phyloP scores from a whole-genome alignment of 768 basidiomycete species.

The Tricholoma sp. region DNA sequence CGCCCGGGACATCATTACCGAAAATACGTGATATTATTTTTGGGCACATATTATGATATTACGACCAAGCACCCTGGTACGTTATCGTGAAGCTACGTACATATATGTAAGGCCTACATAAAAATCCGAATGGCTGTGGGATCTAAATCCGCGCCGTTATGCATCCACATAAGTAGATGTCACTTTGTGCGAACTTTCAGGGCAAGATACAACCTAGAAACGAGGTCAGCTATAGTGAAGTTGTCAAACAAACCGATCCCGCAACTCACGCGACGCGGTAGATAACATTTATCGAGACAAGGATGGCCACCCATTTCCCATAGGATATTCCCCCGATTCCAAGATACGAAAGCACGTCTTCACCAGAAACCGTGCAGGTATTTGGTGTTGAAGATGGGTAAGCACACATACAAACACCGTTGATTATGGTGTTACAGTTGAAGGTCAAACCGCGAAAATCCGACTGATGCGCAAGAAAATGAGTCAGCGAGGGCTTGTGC shows the following conservation, averaged over 20 bases:
- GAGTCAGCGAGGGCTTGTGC: constrained; percentile 17
- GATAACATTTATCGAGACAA: constrained; percentile 40
- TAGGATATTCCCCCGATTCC: constrained; percentile 39
- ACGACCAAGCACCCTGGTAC: too few relatives aligned
- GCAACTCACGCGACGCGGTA: constrained; percentile 36
- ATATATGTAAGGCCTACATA: too few relatives aligned
- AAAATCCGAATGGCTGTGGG: too few relatives aligned
- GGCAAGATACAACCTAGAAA: not conserved
- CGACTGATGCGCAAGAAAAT: constrained; percentile 27
- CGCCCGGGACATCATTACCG: too few relatives aligned
- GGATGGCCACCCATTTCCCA: constrained; percentile 38
- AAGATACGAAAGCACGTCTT: constrained; percentile 46
- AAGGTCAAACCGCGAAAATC: constrained; percentile 45
- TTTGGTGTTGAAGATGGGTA: constrained; percentile 42
- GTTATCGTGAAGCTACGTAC: too few relatives aligned
- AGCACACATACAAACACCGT: constrained; percentile 40
- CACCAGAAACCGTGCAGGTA: constrained; percentile 43
- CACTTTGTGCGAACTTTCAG: constrained; percentile 1
- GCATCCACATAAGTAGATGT: not conserved
- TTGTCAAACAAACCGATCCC: not conserved
- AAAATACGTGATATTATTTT: too few relatives aligned
- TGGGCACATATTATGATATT: too few relatives aligned
- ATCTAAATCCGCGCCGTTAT: too few relatives aligned
- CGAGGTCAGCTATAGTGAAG: not conserved
- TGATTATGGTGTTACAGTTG: constrained; percentile 28